phyloP scores from a whole-genome alignment of 2,329 filamentous ascomycete species.

The Tolypocladium nubicola region DNA sequence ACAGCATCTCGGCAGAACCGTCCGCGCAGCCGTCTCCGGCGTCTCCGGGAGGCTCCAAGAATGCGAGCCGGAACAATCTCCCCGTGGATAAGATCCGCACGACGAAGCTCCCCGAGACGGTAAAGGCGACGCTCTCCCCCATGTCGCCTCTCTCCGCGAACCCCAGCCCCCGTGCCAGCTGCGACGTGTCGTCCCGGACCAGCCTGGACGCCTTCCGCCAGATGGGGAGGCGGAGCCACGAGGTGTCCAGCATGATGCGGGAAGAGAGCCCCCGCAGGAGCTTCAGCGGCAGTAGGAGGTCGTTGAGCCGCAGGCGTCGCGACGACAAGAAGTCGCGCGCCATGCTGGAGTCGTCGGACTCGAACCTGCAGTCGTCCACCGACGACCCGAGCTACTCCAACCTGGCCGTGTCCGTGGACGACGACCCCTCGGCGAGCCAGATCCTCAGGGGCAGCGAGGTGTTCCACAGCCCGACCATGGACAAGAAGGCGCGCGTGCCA shows the following conservation, averaged over 20 bases:
- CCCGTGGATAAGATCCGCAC: constrained; percentile 22
- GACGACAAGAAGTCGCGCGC: constrained; percentile 35
- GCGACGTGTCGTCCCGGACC: constrained; percentile 34
- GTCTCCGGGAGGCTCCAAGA: constrained; percentile 14
- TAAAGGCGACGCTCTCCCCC: constrained; percentile 51
- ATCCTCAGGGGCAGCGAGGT: constrained; percentile 81
- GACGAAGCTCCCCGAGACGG: constrained; percentile 39
- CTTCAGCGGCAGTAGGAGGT: constrained; percentile 49
- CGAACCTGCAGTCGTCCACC: constrained; percentile 59
- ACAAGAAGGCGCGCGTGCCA: constrained; percentile 9
- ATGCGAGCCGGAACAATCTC: constrained; percentile 10
- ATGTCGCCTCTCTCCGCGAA: constrained; percentile 32
- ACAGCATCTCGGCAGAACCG: constrained; percentile 7
- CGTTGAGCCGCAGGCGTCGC: constrained; percentile 35
- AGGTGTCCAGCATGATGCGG: constrained; percentile 32
- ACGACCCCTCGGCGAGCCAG: constrained; percentile 82
- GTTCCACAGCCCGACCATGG: constrained; percentile 68
- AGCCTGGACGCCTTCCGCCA: constrained; percentile 44
- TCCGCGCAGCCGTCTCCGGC: constrained; percentile 9
- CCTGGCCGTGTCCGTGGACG: constrained; percentile 55
- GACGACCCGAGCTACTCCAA: constrained; percentile 67
- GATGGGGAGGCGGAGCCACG: constrained; percentile 39
- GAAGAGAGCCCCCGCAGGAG: constrained; percentile 44
- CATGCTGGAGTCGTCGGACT: constrained; percentile 58
- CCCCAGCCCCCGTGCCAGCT: constrained; percentile 44